Base-by-base conservation (phyloP, 2,329 filamentous ascomycete species). In the Ophiostoma perfectum region DNA sequence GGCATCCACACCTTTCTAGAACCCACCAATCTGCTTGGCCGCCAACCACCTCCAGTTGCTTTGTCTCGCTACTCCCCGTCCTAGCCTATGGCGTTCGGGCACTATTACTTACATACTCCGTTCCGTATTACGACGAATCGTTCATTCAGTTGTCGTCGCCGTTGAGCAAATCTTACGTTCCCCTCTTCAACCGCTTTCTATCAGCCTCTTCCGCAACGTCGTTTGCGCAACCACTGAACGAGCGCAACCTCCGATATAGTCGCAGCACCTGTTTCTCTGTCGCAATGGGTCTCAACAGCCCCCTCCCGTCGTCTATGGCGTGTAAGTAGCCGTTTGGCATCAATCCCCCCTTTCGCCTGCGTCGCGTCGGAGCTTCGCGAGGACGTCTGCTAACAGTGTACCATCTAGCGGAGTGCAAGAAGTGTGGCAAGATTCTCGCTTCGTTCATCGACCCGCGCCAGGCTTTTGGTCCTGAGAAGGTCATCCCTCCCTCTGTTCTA, bases 401-500 rank as follows among this genome's bases (percentile, higher is more conserved):
- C 6, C 39, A 5, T 58, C 7, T 79, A 97, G 94, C 92, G 82
- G 95, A 99, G 82, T 98, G 95, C 82, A 95, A 90, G 79, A 99
- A 99, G 81, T 95, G 93, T 77, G 91, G 91, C 77, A 97, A 96
- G 83, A 98, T 98, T 75, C 86, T 99, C 74, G 87, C 91, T 63
- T 96, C 93, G 12, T 99, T 99, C 78, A 86, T 98, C 77, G 95
- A 98, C 77, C 95, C 95, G 27, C 87, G 89, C 76, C 94, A 98
- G 81, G 82, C 94, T 27, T 97, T 98, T 78, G 93, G 94, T 5
- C 94, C 95, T 68, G 95, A 98, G 79, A 98, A 98, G 80, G 89
- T 99, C 77, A 99, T 99, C 74, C 95, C 95, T 65, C 93, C 94
- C 7, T 86, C 89, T 66, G 86, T 99, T 74, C 88, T 99, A 74